phyloP scores from a whole-genome alignment of 805 yeast species.

The Hanseniaspora meyeri region DNA sequence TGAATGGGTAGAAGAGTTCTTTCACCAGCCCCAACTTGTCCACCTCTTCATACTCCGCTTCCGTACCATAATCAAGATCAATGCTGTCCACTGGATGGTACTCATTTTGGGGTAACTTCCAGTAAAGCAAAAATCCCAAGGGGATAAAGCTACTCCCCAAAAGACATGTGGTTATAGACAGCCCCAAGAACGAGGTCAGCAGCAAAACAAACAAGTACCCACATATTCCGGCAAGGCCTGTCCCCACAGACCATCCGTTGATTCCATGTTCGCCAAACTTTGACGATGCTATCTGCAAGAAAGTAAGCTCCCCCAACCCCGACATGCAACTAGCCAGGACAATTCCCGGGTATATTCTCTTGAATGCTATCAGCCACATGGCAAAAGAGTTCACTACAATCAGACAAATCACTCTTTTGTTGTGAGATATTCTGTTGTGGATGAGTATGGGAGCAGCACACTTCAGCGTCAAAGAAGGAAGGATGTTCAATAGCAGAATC shows the following conservation, averaged over 20 bases:
- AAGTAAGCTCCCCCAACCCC: conserved; percentile 85
- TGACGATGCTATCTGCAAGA: conserved; percentile 67
- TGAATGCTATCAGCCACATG: conserved; percentile 61
- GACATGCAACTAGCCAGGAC: conserved; percentile 69
- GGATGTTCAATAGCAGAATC: conserved; percentile 72
- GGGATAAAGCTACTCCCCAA: conserved; percentile 49
- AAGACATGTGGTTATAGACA: conserved; percentile 44
- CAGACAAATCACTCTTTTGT: conserved; percentile 39
- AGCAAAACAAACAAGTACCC: conserved; percentile 67
- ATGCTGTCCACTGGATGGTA: neutral
- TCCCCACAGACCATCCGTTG: conserved; percentile 85
- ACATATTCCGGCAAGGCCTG: conserved; percentile 87
- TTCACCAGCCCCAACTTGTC: conserved; percentile 10
- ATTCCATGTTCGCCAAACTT: conserved; percentile 49
- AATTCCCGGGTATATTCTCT: conserved; percentile 53
- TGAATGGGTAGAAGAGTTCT: conserved; percentile 48
- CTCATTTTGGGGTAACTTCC: conserved; percentile 17
- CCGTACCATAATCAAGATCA: neutral
- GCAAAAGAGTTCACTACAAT: conserved; percentile 55
- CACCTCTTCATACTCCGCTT: conserved; percentile 25
- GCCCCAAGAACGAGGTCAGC: conserved; percentile 53
- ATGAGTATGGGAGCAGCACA: conserved; percentile 66
- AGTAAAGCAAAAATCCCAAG: conserved; percentile 35
- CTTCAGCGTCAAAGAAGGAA: conserved; percentile 69
- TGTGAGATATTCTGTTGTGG: conserved; percentile 46